A percentile compares a stretch with the other conserved stretches of the same genome.
phyloP scores from a whole-genome alignment of 148 eudicot genomes.

The Arctostaphylos glauca region DNA sequence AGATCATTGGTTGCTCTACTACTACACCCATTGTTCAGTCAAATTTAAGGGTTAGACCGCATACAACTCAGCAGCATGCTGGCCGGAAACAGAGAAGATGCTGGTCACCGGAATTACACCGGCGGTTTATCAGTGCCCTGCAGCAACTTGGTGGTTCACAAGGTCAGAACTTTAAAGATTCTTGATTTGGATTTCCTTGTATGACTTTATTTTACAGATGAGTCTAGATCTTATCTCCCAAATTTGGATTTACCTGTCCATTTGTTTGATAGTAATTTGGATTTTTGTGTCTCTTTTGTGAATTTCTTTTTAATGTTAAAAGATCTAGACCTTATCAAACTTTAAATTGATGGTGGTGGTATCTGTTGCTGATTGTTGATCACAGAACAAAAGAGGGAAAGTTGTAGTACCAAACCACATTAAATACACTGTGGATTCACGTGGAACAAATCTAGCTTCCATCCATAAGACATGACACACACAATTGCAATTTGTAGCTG shows the following conservation, averaged over 20 bases:
- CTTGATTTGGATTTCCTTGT: background rate
- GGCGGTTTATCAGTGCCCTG: constrained; percentile 66
- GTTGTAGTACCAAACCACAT: background rate
- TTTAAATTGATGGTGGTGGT: background rate
- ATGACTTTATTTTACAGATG: background rate
- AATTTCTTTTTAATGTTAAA: background rate
- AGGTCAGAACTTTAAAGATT: constrained; percentile 42
- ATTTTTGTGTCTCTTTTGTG: background rate
- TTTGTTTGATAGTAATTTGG: background rate
- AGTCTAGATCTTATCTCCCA: constrained; percentile 3
- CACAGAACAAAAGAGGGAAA: background rate
- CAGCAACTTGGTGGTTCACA: constrained; percentile 82
- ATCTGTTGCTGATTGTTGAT: background rate
- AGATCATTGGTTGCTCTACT: constrained; percentile 26
- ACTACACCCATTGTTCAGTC: constrained; percentile 28
- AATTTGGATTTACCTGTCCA: background rate
- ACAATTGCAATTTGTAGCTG: background rate
- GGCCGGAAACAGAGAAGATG: constrained; percentile 77
- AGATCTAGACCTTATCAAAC: background rate
- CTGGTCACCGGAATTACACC: constrained; percentile 87
- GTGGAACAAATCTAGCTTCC: background rate
- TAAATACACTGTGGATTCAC: background rate
- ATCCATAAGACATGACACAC: background rate
- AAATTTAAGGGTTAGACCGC: constrained; percentile 20
- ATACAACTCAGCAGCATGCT: constrained; percentile 30